Evolutionary conservation across 306 rosid genomes (phyloP).

Genomic region (Geum urbanum): DNA sequence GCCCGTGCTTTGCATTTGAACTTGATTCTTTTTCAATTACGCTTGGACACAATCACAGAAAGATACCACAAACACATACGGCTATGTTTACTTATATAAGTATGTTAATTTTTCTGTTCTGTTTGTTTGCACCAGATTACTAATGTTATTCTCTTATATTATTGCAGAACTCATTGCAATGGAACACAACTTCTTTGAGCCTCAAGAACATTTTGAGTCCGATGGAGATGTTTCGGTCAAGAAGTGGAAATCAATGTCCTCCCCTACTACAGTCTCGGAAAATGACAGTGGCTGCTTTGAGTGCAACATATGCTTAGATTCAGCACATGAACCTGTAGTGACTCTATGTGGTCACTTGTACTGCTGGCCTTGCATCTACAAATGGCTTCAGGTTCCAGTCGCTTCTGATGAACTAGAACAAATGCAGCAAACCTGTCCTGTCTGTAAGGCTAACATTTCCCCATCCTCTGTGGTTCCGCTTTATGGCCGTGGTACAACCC

Average conservation of each 20-base stretch:
- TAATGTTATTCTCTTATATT: slow-evolving; percentile 8
- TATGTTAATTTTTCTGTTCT: background rate
- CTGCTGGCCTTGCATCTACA: slow-evolving; percentile 95
- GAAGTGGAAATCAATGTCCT: slow-evolving; percentile 48
- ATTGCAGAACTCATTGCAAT: slow-evolving; percentile 33
- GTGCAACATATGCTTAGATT: slow-evolving; percentile 87
- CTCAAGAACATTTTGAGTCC: slow-evolving; percentile 43
- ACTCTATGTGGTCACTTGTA: slow-evolving; percentile 86
- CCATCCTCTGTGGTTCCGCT: slow-evolving; percentile 69
- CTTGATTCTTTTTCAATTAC: too few species aligned
- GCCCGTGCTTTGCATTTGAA: too few species aligned
- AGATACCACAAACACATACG: background rate
- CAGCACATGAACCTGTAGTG: slow-evolving; percentile 79
- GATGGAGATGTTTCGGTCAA: slow-evolving; percentile 37
- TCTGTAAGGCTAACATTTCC: slow-evolving; percentile 74
- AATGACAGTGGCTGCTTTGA: slow-evolving; percentile 57
- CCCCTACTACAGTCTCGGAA: slow-evolving; percentile 30
- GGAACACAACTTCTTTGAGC: slow-evolving; percentile 45
- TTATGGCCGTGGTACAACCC: slow-evolving; percentile 64
- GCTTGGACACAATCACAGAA: too few species aligned
- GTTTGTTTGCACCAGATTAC: background rate
- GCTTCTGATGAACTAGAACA: slow-evolving; percentile 42
- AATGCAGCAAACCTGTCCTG: slow-evolving; percentile 54
- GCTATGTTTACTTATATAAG: background rate
- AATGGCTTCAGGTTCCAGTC: slow-evolving; percentile 64